Evolutionary conservation across 2,329 filamentous ascomycete genomes (phyloP), one percentile per base, ranked within the genome.

Genomic region (Zymoseptoria brevis): DNA sequence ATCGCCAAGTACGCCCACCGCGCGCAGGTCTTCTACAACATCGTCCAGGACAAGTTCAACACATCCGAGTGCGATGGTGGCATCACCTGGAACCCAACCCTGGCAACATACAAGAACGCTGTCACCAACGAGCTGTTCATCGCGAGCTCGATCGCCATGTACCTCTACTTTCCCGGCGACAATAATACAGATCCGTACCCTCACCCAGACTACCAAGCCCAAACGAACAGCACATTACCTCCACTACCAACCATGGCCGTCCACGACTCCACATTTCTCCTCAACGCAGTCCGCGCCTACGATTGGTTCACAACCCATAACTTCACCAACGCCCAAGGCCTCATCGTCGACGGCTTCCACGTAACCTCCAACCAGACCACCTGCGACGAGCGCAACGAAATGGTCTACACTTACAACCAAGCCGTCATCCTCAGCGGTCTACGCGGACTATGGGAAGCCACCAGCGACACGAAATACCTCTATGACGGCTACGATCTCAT

Each of bases 351-450:
- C 68, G 93, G 93, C 9, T 97, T 90, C 71, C 93, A 97, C 73
- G 87, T 97, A 68, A 83, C 79, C 13, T 83, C 83, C 22, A 87
- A 75, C 54, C 75, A 75, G 53, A 71, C 75, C 24, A 81, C 63
- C 8, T 72, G 93, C 72, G 89, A 96, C 70, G 73, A 83, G 54
- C 83, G 91, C 54, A 89, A 96, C 73, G 85, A 92, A 66, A 93
- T 91, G 86, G 87, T 96, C 8, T 96, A 92, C 74, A 95, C 92
- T 0, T 97, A 97, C 77, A 97, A 97, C 74, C 93, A 97, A 73
- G 93, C 92, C 24, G 90, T 97, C 3, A 70, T 97, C 1, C 82
- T 97, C 16, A 92, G 90, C 2, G 93, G 91, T 6, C 83, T 91
- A 55, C 83, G 90, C 30, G 88, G 87, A 0, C 80, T 97, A 0